A percentile compares a stretch with the other conserved stretches of the same genome.
Conservation (phyloP, 441 rosid species). For the Geranium incanum region DNA sequence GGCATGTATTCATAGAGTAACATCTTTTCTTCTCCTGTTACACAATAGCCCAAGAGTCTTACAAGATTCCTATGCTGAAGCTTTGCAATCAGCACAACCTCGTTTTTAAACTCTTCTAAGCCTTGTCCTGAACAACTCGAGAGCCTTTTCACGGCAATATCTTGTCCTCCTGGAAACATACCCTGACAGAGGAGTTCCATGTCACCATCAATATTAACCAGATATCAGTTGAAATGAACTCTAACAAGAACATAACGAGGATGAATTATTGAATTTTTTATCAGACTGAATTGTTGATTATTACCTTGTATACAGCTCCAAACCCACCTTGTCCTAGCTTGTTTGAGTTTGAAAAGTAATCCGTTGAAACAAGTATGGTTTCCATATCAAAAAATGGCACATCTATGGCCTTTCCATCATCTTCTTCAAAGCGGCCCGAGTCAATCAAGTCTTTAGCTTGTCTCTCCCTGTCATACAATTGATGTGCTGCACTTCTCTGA, state of each 20-base stretch:
- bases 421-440: conserved; percentile 35
- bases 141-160: conserved; percentile 53
- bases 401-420: conserved; percentile 39
- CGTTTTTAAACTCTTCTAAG: conserved; percentile 56
- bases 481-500: conserved; percentile 23
- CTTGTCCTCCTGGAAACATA: conserved; percentile 45
- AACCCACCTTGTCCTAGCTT: conserved; percentile 59
- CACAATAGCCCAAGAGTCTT: conserved; percentile 51
- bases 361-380: conserved; percentile 43
- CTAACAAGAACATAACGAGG: background rate
- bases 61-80: conserved; percentile 65
- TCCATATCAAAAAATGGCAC: conserved; percentile 44
- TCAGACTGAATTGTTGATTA: background rate
- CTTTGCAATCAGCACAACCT: conserved; percentile 54
- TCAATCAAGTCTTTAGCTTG: conserved; percentile 39
- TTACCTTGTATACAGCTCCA: conserved; percentile 55
- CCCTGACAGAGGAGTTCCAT: conserved; percentile 28
- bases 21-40: conserved; percentile 43
- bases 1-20: conserved; percentile 48
- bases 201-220: background rate
- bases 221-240: background rate
- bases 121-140: conserved; percentile 51
- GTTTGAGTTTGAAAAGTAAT: conserved; percentile 42
- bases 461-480: conserved; percentile 36
- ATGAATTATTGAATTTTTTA: background rate